These are phyloP conservation scores for Trypanosoma scelopori DNA, from an alignment of 208 protist genomes.

Conservation along the genomic window DNA sequence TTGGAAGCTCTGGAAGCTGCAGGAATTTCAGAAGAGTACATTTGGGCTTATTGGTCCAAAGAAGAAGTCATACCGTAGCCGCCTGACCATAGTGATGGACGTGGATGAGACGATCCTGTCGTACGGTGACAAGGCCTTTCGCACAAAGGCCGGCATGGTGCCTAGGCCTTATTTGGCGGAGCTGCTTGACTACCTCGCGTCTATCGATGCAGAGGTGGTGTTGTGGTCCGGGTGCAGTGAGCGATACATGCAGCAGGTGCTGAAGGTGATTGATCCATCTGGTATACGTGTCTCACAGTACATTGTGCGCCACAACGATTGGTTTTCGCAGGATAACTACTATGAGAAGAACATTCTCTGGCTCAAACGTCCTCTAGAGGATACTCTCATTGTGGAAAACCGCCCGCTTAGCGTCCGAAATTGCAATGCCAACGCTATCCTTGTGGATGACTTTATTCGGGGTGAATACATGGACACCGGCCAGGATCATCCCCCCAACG, in stretches of 20 bases:
- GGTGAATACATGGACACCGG: slow-evolving; percentile 91
- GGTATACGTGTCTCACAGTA: slow-evolving; percentile 79
- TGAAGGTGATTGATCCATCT: slow-evolving; percentile 77
- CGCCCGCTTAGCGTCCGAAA: slow-evolving; percentile 75
- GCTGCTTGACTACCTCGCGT: slow-evolving; percentile 83
- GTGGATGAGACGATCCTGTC: slow-evolving; percentile 90
- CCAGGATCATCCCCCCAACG: slow-evolving; percentile 77
- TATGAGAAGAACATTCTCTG: slow-evolving; percentile 90
- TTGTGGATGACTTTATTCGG: slow-evolving; percentile 89
- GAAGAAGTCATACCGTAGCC: slow-evolving; percentile 77
- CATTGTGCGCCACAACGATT: slow-evolving; percentile 63
- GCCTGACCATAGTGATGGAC: slow-evolving; percentile 84
- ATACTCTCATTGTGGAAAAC: slow-evolving; percentile 89
- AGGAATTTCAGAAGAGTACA: slow-evolving; percentile 41
- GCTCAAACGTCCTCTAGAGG: slow-evolving; percentile 76
- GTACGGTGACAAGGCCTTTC: slow-evolving; percentile 91
- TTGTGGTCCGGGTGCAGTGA: slow-evolving; percentile 85
- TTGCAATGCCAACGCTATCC: slow-evolving; percentile 86
- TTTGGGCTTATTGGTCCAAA: slow-evolving; percentile 76
- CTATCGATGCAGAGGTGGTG: slow-evolving; percentile 88
- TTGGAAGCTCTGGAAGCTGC: slow-evolving; percentile 65
- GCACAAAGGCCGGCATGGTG: slow-evolving; percentile 80
- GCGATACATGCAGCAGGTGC: slow-evolving; percentile 87
- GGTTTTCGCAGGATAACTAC: slow-evolving; percentile 84
- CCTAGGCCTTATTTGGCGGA: slow-evolving; percentile 80